phyloP scores from a whole-genome alignment of 495 filamentous ascomycete genomes.

The Penicillium turbatum region DNA sequence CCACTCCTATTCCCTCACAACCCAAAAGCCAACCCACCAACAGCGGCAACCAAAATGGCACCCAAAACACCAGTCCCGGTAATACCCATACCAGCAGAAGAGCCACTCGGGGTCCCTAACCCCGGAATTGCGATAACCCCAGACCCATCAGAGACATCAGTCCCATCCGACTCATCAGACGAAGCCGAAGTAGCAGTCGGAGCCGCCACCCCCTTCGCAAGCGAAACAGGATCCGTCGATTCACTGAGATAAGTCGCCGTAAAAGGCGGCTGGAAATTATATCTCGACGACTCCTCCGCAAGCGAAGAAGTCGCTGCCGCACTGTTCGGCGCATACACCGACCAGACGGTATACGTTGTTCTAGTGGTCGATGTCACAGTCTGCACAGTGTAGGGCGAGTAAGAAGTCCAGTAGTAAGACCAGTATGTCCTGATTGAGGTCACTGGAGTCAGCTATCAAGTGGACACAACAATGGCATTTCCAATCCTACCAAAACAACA shows the following conservation, averaged over 20 bases:
- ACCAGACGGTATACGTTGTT: conserved; percentile 17
- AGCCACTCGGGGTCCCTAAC: neutral
- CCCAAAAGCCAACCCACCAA: conserved; percentile 21
- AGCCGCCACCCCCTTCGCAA: neutral
- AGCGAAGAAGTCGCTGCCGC: conserved; percentile 11
- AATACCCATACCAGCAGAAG: neutral
- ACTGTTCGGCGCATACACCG: conserved; percentile 13
- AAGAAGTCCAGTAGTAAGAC: conserved; percentile 25
- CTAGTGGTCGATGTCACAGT: conserved; percentile 20
- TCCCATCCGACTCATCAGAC: no score
- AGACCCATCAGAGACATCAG: neutral
- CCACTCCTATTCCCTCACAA: conserved; percentile 5
- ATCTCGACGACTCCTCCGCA: neutral
- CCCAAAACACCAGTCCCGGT: neutral
- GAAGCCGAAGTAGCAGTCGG: neutral
- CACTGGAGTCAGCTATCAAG: no score
- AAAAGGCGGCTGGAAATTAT: conserved; percentile 11
- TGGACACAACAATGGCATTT: no score
- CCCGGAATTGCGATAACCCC: neutral
- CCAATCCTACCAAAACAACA: no score
- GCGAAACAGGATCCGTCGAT: conserved; percentile 11
- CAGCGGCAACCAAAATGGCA: conserved; percentile 6
- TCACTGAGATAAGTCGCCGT: conserved; percentile 17
- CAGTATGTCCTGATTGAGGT: conserved; percentile 20
- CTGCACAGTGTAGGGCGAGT: conserved; percentile 13